Percentiles rank a stretch among this genome's conserved stretches.
Evolutionary conservation across 1,284 basidiomycete species (phyloP).

Genomic region (Sporisorium graminicola): DNA sequence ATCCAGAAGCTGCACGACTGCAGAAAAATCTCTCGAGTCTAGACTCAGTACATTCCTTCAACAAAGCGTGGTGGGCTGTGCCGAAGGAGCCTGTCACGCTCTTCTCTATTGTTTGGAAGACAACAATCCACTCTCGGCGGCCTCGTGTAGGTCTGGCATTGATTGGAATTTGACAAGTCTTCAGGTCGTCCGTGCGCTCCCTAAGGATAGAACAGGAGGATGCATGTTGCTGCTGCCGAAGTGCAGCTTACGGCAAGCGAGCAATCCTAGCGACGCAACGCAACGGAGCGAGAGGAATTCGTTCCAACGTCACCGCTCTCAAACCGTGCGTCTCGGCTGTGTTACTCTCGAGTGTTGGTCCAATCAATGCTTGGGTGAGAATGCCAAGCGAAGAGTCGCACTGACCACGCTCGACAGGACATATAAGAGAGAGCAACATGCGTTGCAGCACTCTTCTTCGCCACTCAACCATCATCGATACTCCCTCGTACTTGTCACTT

Average conservation of each 20-base stretch:
- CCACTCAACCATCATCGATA: background rate
- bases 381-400: background rate
- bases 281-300: constrained; percentile 4
- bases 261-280: background rate
- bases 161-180: too few relatives aligned
- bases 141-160: background rate
- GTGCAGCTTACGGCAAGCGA: background rate
- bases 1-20: background rate
- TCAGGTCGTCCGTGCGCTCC: background rate
- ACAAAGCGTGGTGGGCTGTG: background rate
- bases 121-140: background rate
- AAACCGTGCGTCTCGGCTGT: constrained; percentile 15
- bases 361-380: constrained; percentile 17
- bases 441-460: background rate
- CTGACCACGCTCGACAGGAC: background rate
- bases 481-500: background rate
- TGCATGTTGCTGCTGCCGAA: background rate
- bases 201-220: background rate
- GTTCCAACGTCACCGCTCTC: constrained; percentile 25
- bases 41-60: too few relatives aligned
- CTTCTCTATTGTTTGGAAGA: background rate
- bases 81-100: background rate
- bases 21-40: too few relatives aligned
- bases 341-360: constrained; percentile 15
- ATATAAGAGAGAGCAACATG: constrained; percentile 2